Conservation (phyloP, 805 yeast genomes). For the Ascoidea asiatica region DNA sequence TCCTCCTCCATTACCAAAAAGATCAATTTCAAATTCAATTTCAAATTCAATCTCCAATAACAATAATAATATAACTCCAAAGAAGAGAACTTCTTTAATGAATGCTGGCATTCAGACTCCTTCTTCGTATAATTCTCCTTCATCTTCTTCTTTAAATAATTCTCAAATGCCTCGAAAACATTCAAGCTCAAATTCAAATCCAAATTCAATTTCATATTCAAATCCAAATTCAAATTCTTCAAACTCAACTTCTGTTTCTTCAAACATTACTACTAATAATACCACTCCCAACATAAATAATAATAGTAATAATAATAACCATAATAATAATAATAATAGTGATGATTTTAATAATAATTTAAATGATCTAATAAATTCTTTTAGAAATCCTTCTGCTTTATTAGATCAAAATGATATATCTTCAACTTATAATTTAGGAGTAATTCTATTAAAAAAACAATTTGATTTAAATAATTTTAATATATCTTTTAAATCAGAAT, state of each 20-base stretch:
- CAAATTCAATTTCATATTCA: neutral
- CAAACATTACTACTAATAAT: neutral
- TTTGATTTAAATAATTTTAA: slow-evolving; percentile 10
- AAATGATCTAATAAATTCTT: neutral
- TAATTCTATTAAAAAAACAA: slow-evolving; percentile 1
- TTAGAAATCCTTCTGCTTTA: neutral
- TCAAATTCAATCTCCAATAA: too few relatives aligned
- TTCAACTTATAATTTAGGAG: neutral
- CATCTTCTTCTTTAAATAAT: too few relatives aligned
- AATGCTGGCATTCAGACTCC: too few relatives aligned
- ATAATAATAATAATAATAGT: too few relatives aligned
- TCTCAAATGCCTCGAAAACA: too few relatives aligned
- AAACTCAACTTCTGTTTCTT: neutral
- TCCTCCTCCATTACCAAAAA: neutral
- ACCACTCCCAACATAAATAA: neutral
- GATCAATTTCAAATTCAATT: neutral
- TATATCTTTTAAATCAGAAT: slow-evolving; percentile 8
- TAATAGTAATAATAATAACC: neutral
- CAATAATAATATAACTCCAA: too few relatives aligned
- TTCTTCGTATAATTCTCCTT: too few relatives aligned
- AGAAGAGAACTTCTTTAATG: too few relatives aligned
- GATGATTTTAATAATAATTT: too few relatives aligned
- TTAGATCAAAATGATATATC: neutral
- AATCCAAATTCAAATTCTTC: neutral
- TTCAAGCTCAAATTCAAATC: neutral